Percentiles rank a stretch among this genome's conserved stretches.
These are phyloP conservation scores for Knufia petricola DNA, from an alignment of 2,329 filamentous ascomycete genomes.

Conservation along the genomic window DNA sequence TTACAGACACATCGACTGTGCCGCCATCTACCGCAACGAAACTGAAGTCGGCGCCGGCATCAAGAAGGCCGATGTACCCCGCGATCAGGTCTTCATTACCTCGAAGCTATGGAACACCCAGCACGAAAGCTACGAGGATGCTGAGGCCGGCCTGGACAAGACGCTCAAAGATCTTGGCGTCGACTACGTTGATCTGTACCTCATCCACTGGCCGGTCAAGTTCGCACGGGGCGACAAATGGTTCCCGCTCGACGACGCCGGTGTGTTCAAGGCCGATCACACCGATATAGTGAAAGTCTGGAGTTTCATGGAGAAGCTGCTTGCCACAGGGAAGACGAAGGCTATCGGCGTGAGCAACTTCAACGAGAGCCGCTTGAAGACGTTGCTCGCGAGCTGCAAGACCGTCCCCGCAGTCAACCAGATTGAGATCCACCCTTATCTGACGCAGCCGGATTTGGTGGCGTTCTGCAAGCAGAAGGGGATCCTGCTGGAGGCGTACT, in stretches of 20 bases:
- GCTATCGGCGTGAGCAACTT: constrained; percentile 48
- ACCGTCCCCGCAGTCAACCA: constrained; percentile 43
- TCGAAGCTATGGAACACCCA: constrained; percentile 53
- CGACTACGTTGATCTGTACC: constrained; percentile 46
- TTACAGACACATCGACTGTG: constrained; percentile 48
- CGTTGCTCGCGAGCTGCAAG: constrained; percentile 34
- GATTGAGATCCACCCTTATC: constrained; percentile 45
- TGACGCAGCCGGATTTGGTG: constrained; percentile 41
- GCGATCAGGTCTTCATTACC: constrained; percentile 37
- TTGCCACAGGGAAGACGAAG: constrained; percentile 35
- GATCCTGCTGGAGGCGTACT: constrained; percentile 47
- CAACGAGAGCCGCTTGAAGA: constrained; percentile 39
- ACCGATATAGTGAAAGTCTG: constrained; percentile 44
- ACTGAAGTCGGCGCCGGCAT: constrained; percentile 42
- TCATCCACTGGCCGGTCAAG: constrained; percentile 45
- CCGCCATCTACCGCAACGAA: constrained; percentile 44
- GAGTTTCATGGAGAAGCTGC: constrained; percentile 39
- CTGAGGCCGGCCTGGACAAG: constrained; percentile 41
- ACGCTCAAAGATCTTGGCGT: constrained; percentile 42
- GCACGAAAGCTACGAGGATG: constrained; percentile 38
- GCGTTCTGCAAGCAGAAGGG: constrained; percentile 43
- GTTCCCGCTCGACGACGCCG: constrained; percentile 37
- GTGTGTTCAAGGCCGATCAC: constrained; percentile 33
- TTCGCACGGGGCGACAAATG: constrained; percentile 41
- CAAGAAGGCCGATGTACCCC: constrained; percentile 23